Evolutionary conservation across 2,329 filamentous ascomycete genomes (phyloP).

Genomic region (Penicillium sp.): DNA sequence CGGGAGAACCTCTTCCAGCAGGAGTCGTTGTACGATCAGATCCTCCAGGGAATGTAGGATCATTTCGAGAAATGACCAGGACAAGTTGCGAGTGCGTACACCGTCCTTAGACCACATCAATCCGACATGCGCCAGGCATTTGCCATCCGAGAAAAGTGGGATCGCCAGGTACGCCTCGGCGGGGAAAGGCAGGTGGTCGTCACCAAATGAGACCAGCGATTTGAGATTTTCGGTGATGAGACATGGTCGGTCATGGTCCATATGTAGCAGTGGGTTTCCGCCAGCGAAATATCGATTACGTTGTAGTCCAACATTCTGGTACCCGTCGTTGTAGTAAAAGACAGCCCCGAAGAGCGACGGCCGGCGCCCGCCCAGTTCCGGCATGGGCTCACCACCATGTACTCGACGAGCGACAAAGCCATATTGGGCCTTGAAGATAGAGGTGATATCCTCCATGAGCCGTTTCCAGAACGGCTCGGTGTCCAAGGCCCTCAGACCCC

Average conservation of each 20-base stretch:
- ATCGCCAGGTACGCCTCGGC: constrained; percentile 69
- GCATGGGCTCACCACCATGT: constrained; percentile 62
- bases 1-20: constrained; percentile 47
- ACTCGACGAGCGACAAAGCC: constrained; percentile 68
- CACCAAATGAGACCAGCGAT: constrained; percentile 62
- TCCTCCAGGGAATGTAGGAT: constrained; percentile 70
- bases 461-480: constrained; percentile 65
- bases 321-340: constrained; percentile 66
- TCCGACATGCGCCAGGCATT: constrained; percentile 71
- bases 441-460: constrained; percentile 65
- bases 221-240: constrained; percentile 64
- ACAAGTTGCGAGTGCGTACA: constrained; percentile 56
- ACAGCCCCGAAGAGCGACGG: constrained; percentile 66
- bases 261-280: constrained; percentile 66
- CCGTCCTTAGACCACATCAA: constrained; percentile 69
- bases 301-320: constrained; percentile 54
- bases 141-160: constrained; percentile 65
- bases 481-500: constrained; percentile 54
- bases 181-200: constrained; percentile 60
- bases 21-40: constrained; percentile 62
- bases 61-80: constrained; percentile 70
- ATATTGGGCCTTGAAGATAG: constrained; percentile 66
- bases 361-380: constrained; percentile 61
- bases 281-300: constrained; percentile 67
- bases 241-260: constrained; percentile 72